Evolutionary conservation across 192 early-diverging fungal species (phyloP), one percentile per base, ranked within the genome.

Genomic region (Endogone sp.): DNA sequence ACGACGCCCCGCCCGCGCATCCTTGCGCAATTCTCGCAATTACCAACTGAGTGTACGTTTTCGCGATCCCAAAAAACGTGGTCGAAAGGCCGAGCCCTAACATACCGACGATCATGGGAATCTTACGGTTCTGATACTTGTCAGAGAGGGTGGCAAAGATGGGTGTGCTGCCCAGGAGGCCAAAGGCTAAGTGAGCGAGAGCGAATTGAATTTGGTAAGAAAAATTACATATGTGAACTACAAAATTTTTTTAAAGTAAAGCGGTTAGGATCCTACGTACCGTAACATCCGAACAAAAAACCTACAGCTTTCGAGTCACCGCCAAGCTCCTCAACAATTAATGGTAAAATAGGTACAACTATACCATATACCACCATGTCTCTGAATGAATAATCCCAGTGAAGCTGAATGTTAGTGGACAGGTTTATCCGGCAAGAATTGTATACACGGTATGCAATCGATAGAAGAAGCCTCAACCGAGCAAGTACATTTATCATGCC

Each of bases 71-170:
- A 79, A 93, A 91, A 26, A 85, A 69, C 0, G 88, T 64, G 10
- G 89, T 88, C 3, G 90, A 85, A 3, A 88, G 74, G 13, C 81
- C 85, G 31, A 91, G 75, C 6, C 88, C 85, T 9, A 86, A 31
- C 75, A 93, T 86, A 13, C 90, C 89, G 29, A 87, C 58, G 63
- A 91, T 82, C 89, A 92, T 93, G 27, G 90, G 91, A 75, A 85
- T 84, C 64, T 87, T 86, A 64, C 92, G 81, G 65, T 89, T 87
- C 49, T 85, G 81, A 67, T 86, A 89, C 37, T 85, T 79, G 69
- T 93, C 92, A 29, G 89, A 90, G 24, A 93, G 66, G 32, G 86
- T 85, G 6, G 88, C 92, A 60, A 88, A 90, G n/a, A 87, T 29
- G 1, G 88, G 88, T 0, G 89, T 87, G 0, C 85, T 79, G 1